Base-by-base conservation (phyloP, 2,329 filamentous ascomycete species). In the Dothistroma pini region DNA sequence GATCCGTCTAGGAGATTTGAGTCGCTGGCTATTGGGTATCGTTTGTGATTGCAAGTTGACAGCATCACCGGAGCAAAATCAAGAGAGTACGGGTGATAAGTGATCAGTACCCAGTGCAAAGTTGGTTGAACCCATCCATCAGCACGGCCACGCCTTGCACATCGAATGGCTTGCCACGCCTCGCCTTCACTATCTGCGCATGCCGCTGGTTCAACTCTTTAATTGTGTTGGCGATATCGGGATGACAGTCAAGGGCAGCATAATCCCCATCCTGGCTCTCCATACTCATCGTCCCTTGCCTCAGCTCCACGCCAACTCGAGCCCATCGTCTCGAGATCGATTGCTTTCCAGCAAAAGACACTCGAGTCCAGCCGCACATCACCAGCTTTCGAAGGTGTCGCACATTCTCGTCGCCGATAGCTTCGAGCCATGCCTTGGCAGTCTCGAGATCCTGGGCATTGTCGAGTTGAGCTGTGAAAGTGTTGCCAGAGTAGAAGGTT, bases 391-490 rank as follows among this genome's bases (percentile, higher is more conserved):
- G 57, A 5, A 71, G 57, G 35, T 65, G 54, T 6, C 49, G 57
- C 2, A 68, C 61, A 54, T 69, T 68, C 6, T 11, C 52, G 44
- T 66, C 60, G 7, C 67, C 67, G 19, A 69, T 66, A 4, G 60
- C 59, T 11, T 44, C 11, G 0, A 71, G 63, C 67, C 68, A 71
- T 6, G 50, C 48, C 21, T 58, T 58, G 2, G 68, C 67, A 12
- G 57, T 62, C 2, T 54, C 58, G 19, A 70, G 61, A 32, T 69
- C 65, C 31, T 59, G 54, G 22, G 25, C 31, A 38, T 63, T 60
- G 31, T 66, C 64, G 22, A 70, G 54, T 38, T 69, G 66, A 10
- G 63, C 67, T n/a, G 63, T 59, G 56, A 71, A 71, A 1, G 59
- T 57, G 57, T 70, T 71, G 47, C 19, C 59, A 12, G 63, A 57